phyloP scores from a whole-genome alignment of 2,329 filamentous ascomycete species.

The Venturia effusa region DNA sequence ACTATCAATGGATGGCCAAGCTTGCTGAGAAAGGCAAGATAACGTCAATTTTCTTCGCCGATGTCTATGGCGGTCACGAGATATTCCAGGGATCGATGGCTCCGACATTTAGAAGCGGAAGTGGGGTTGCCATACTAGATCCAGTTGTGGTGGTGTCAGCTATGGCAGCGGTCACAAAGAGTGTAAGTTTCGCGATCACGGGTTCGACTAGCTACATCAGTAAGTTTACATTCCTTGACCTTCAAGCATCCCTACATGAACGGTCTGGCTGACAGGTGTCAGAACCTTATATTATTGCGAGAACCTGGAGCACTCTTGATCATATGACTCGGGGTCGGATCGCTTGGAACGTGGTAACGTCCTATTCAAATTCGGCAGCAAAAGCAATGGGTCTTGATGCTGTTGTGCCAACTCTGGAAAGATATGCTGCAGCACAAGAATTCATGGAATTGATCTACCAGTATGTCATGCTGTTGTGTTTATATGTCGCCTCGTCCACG shows the following conservation, averaged over 20 bases:
- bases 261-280: slow-evolving; percentile 23
- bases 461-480: neutral
- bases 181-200: slow-evolving; percentile 29
- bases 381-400: slow-evolving; percentile 39
- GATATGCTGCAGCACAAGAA: slow-evolving; percentile 51
- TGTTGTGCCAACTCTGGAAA: slow-evolving; percentile 49
- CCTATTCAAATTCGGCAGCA: slow-evolving; percentile 27
- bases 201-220: slow-evolving; percentile 25
- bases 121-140: slow-evolving; percentile 21
- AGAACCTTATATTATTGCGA: slow-evolving; percentile 32
- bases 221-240: slow-evolving; percentile 23
- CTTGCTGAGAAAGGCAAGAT: slow-evolving; percentile 38
- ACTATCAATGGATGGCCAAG: slow-evolving; percentile 38
- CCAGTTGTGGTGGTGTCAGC: slow-evolving; percentile 32
- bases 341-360: slow-evolving; percentile 5
- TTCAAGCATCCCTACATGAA: slow-evolving; percentile 20
- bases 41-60: slow-evolving; percentile 41
- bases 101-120: slow-evolving; percentile 15
- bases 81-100: slow-evolving; percentile 23
- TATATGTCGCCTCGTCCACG: too few relatives aligned
- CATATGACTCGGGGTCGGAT: neutral
- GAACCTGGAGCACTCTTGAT: slow-evolving; percentile 30
- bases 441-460: slow-evolving; percentile 48
- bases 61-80: slow-evolving; percentile 36
- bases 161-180: slow-evolving; percentile 35